Evolutionary conservation across 257 asterid species (phyloP).

Genomic region (Penstemon newberryi): DNA sequence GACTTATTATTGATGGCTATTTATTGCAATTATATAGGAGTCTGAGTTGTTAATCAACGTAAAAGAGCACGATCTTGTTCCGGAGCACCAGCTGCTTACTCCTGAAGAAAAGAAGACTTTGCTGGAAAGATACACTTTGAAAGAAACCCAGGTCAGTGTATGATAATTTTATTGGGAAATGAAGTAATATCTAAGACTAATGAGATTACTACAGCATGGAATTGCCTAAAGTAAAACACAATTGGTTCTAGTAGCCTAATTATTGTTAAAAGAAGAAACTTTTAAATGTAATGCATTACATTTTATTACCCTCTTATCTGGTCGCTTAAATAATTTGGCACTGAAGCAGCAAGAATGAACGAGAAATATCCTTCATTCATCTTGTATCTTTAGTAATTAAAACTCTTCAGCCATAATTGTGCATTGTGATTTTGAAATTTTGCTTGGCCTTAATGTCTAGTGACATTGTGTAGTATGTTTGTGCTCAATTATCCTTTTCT

Average conservation of each 20-base stretch:
- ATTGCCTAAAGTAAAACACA: background rate
- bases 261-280: background rate
- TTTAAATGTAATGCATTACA: background rate
- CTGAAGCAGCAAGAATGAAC: background rate
- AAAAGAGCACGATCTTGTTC: constrained; percentile 77
- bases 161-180: background rate
- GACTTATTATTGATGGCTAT: constrained; percentile 4
- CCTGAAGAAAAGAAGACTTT: constrained; percentile 76
- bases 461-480: background rate
- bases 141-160: constrained; percentile 76
- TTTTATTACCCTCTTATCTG: background rate
- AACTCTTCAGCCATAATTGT: constrained; percentile 4
- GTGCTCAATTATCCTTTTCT: background rate
- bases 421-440: background rate
- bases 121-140: constrained; percentile 83
- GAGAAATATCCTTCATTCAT: background rate
- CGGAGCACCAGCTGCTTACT: constrained; percentile 72
- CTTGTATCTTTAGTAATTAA: background rate
- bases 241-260: background rate
- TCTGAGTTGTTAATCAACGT: constrained; percentile 78
- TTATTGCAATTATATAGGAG: constrained; percentile 40
- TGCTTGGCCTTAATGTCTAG: constrained; percentile 13
- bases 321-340: constrained; percentile 4
- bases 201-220: constrained; percentile 1
- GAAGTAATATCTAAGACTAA: background rate